phyloP scores from a whole-genome alignment of 352 stramenopile species.

The Globisporangium viniferum region DNA sequence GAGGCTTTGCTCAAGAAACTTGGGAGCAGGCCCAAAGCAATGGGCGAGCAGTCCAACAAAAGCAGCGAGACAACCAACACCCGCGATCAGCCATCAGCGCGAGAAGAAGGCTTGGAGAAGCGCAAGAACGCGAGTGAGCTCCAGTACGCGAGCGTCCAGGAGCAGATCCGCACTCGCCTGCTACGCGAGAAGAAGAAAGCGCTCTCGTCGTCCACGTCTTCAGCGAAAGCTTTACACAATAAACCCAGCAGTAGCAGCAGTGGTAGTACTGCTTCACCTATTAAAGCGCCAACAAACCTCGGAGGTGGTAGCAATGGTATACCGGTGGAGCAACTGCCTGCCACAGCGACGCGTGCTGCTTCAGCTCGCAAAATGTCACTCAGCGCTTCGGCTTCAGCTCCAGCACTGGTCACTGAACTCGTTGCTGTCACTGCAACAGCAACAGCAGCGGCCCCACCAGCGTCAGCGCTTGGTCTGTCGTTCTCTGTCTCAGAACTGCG shows the following conservation, averaged over 20 bases:
- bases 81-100: background rate
- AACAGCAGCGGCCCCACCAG: background rate
- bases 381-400: slow-evolving; percentile 1
- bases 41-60: background rate
- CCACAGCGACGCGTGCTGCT: background rate
- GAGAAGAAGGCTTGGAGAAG: slow-evolving; percentile 13
- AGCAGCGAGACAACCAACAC: background rate
- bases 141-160: slow-evolving; percentile 22
- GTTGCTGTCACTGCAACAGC: background rate
- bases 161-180: slow-evolving; percentile 20
- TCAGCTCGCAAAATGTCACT: background rate
- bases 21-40: background rate
- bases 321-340: background rate
- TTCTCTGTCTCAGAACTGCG: background rate
- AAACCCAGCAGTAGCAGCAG: background rate
- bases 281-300: no score
- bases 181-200: slow-evolving; percentile 9
- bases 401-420: background rate
- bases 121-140: slow-evolving; percentile 10
- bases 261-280: no score
- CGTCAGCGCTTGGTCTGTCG: background rate
- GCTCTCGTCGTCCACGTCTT: background rate
- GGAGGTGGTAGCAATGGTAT: background rate
- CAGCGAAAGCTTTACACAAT: background rate
- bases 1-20: slow-evolving; percentile 17